Evolutionary conservation across 768 basidiomycete species (phyloP).

Genomic region (Kondoa malvinella): DNA sequence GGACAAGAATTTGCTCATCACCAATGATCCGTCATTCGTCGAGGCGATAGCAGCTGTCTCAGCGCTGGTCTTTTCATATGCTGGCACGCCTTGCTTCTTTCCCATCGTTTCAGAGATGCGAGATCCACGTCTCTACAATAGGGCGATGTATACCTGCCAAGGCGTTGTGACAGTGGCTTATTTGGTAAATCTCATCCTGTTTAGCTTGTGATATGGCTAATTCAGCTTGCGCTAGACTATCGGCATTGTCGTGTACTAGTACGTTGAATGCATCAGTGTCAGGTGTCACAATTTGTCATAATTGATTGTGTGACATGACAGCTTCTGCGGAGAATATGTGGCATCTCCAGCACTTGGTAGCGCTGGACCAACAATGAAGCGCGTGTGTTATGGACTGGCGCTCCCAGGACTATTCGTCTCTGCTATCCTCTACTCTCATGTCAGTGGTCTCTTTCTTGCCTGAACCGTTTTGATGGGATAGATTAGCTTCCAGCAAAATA

Average conservation of each 20-base stretch:
- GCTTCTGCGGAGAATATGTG: slow-evolving; percentile 24
- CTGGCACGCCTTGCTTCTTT: background rate
- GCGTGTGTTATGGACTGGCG: slow-evolving; percentile 24
- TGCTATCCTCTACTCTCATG: slow-evolving; percentile 4
- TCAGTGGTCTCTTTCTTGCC: background rate
- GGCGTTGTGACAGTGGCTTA: slow-evolving; percentile 24
- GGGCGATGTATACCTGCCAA: slow-evolving; percentile 27
- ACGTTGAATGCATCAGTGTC: too few relatives aligned
- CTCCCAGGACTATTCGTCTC: slow-evolving; percentile 25
- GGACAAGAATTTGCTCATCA: slow-evolving; percentile 1
- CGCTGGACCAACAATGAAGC: slow-evolving; percentile 27
- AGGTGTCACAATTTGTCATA: too few relatives aligned
- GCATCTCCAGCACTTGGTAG: slow-evolving; percentile 29
- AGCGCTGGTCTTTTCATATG: background rate
- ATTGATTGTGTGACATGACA: too few relatives aligned
- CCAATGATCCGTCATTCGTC: slow-evolving; percentile 20
- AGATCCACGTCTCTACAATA: slow-evolving; percentile 29
- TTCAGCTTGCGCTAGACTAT: too few relatives aligned
- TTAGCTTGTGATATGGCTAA: background rate
- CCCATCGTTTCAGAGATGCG: slow-evolving; percentile 2
- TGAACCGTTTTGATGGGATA: too few relatives aligned
- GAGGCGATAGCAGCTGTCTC: slow-evolving; percentile 17
- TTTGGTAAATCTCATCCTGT: background rate
- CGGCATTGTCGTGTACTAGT: too few relatives aligned
- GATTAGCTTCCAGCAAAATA: slow-evolving; percentile 25